Base-by-base conservation (phyloP, 2,329 filamentous ascomycete species). In the Aureobasidium uvarum region DNA sequence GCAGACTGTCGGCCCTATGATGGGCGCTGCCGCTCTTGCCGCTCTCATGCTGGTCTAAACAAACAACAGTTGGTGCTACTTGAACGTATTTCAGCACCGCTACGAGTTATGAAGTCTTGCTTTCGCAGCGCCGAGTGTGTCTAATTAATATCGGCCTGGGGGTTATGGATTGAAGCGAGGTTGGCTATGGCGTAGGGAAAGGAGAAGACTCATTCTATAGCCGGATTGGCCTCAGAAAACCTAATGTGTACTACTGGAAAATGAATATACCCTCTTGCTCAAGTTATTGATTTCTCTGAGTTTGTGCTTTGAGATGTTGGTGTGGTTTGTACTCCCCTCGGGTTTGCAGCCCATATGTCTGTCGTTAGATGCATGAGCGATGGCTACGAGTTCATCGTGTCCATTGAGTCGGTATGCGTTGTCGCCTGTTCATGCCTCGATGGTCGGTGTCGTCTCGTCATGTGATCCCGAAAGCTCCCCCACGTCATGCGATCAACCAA, bases 11-110 rank as follows among this genome's bases (percentile, higher is more conserved):
- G 74, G 71, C 10, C 74, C 75, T 51, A 66, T 77, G 65, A 67
- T 75, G 63, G 74, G 72, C 66, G 73, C 73, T 59, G 74, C 71
- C 62, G 73, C 71, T 43, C 63, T 77, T 3, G 82, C 81, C 18
- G 83, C 82, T 3, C 82, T 78, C 63, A 72, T 72, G 45, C 69
- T 76, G 20, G 55, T 68, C 20, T 68, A 69, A 67, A 50, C 55
- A 28, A 31, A 60, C 43, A 38, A 38, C 62, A 64, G 51, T 5
- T 10, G 23, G 41, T 43, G 60, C 36, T 54, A 8, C 20, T 8
- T 36, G 16, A 43, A 28, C 20, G 33, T 39, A 13, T 52, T 3
- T 11, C 38, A 36, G 50, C 48, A 54, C 38, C 25, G 48, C 60
- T 43, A 55, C 25, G 60, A 64, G 28, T 64, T 64, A 64, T n/a